These are phyloP conservation scores for Stephania yunnanensis DNA, from an alignment of 164 flowering plant species.

Conservation along the genomic window DNA sequence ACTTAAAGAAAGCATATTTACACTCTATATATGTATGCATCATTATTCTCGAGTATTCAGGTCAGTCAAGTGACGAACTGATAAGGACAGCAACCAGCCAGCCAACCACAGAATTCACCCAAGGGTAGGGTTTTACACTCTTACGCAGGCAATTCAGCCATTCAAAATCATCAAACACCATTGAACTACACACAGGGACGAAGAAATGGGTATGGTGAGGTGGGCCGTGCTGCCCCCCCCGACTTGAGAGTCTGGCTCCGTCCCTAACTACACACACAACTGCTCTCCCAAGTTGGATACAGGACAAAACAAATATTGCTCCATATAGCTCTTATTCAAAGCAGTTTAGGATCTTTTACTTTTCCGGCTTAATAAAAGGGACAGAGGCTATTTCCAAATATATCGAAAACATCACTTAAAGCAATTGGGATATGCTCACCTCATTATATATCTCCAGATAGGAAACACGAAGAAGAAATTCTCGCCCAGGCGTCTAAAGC, in stretches of 20 bases:
- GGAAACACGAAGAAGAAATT: conserved; percentile 82
- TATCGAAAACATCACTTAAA: background rate
- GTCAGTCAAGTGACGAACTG: background rate
- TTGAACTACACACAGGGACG: too few relatives aligned
- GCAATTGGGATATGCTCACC: conserved; percentile 31
- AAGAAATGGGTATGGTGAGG: too few relatives aligned
- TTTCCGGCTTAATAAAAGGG: background rate
- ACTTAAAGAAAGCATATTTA: background rate
- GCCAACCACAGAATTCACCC: too few relatives aligned
- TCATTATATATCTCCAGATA: conserved; percentile 86
- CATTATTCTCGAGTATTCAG: background rate
- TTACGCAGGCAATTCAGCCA: too few relatives aligned
- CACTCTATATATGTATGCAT: background rate
- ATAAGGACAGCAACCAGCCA: background rate
- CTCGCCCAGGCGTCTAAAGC: conserved; percentile 64
- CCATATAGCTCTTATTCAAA: background rate
- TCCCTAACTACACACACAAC: background rate
- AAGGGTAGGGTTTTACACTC: too few relatives aligned
- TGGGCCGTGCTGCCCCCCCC: too few relatives aligned
- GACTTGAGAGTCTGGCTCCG: too few relatives aligned
- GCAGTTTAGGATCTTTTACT: background rate
- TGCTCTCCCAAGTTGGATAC: background rate
- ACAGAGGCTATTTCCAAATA: background rate
- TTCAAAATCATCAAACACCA: too few relatives aligned
- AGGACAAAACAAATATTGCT: too few relatives aligned